phyloP scores from a whole-genome alignment of 106 monocot species.

The Acorus gramineus region DNA sequence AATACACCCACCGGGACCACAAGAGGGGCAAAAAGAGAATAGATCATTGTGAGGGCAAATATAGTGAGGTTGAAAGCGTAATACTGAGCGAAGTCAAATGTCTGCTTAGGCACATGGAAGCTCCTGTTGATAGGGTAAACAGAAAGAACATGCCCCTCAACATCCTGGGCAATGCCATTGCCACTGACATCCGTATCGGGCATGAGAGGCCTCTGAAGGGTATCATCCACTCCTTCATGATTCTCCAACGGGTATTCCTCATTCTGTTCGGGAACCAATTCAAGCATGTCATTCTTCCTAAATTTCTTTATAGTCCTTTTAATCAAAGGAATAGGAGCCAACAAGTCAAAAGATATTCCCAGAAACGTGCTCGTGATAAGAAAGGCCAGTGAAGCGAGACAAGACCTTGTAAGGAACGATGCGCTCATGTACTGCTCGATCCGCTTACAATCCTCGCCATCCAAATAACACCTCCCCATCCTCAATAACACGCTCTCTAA shows the following conservation, averaged over 20 bases:
- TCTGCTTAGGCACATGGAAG: constrained; percentile 89
- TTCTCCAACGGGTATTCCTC: constrained; percentile 51
- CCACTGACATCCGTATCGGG: constrained; percentile 42
- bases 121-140: constrained; percentile 80
- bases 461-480: constrained; percentile 92
- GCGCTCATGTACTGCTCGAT: constrained; percentile 91
- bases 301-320: constrained; percentile 87
- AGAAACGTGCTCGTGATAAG: constrained; percentile 85
- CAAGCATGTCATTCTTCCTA: constrained; percentile 92
- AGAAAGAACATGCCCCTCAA: constrained; percentile 63
- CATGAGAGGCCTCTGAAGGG: constrained; percentile 54
- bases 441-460: constrained; percentile 73
- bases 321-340: constrained; percentile 96
- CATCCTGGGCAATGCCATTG: constrained; percentile 41
- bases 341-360: constrained; percentile 90
- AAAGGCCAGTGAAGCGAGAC: constrained; percentile 87
- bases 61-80: constrained; percentile 97
- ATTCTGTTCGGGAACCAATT: constrained; percentile 82
- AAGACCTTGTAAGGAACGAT: constrained; percentile 81
- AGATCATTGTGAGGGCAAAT: constrained; percentile 93
- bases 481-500: constrained; percentile 74
- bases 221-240: constrained; percentile 29
- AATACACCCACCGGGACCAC: constrained; percentile 85
- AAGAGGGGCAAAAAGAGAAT: constrained; percentile 87
- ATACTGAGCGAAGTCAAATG: constrained; percentile 97